Conservation (phyloP, 2,329 filamentous ascomycete species). For the Clarireedia hainanense region DNA sequence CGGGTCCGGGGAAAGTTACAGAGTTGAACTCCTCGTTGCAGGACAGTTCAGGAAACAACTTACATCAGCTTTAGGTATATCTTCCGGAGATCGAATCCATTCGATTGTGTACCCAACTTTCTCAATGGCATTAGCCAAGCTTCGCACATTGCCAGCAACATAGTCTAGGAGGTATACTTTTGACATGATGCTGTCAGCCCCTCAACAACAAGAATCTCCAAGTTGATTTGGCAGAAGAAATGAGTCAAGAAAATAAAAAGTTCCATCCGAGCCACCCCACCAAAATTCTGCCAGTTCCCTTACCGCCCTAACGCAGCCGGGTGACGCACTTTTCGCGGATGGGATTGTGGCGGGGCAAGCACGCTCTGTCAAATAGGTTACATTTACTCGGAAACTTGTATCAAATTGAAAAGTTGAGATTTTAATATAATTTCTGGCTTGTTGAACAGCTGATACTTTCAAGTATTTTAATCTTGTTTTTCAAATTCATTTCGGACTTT, state of each 20-base stretch:
- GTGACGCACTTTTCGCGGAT: no score
- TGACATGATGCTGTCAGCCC: constrained; percentile 45
- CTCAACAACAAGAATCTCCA: neutral
- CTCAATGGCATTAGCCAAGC: constrained; percentile 94
- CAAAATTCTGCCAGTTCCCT: no score
- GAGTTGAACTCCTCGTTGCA: no score
- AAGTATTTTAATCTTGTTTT: no score
- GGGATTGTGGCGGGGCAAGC: no score
- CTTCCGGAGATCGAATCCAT: constrained; percentile 80
- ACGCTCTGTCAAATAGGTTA: neutral
- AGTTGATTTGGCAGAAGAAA: constrained; percentile 4
- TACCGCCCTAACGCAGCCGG: neutral
- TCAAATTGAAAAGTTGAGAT: neutral
- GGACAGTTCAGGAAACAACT: constrained; percentile 18
- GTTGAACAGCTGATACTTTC: no score
- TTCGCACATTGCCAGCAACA: constrained; percentile 92
- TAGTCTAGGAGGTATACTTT: constrained; percentile 77
- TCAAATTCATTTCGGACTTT: no score
- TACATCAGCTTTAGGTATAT: constrained; percentile 81
- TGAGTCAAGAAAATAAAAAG: no score
- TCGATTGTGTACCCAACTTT: constrained; percentile 88
- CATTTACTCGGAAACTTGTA: neutral
- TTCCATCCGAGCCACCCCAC: no score
- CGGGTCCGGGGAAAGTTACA: neutral
- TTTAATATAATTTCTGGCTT: no score